A percentile compares a stretch with the other conserved stretches of the same genome.
phyloP scores from a whole-genome alignment of 495 filamentous ascomycete genomes.

The Lichenothelia convexa region DNA sequence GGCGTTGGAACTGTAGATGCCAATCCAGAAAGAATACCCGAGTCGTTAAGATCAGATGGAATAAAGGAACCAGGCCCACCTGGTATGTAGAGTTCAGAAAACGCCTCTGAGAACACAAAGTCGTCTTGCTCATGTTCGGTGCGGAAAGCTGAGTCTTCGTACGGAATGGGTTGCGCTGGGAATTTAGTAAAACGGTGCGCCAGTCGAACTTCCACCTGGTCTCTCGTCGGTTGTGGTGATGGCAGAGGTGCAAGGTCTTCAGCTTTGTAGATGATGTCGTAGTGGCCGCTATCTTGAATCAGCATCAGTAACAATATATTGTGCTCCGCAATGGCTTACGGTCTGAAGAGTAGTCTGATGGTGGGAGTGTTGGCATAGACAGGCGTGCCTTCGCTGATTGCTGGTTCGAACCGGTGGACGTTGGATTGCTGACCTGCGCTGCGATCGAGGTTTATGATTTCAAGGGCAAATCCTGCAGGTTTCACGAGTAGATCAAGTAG shows the following conservation, averaged over 20 bases:
- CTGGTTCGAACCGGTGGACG: slow-evolving; percentile 45
- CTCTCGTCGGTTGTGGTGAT: slow-evolving; percentile 1
- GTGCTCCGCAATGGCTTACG: slow-evolving; percentile 30
- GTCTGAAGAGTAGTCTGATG: slow-evolving; percentile 49
- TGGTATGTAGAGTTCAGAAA: no score
- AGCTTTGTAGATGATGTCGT: slow-evolving; percentile 75
- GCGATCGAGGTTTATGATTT: slow-evolving; percentile 82
- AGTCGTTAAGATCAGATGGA: no score
- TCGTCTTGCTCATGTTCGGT: slow-evolving; percentile 10
- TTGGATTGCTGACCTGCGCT: slow-evolving; percentile 67
- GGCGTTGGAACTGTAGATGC: no score
- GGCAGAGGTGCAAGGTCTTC: slow-evolving; percentile 25
- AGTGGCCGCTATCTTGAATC: slow-evolving; percentile 49
- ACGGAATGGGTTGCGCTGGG: slow-evolving; percentile 8
- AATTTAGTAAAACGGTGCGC: background rate
- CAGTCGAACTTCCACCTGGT: background rate
- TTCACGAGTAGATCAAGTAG: slow-evolving; percentile 66
- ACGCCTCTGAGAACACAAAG: no score
- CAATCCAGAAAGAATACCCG: no score
- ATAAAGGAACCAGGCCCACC: no score
- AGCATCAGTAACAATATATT: slow-evolving; percentile 4
- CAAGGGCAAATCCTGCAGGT: slow-evolving; percentile 59
- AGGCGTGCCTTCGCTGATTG: slow-evolving; percentile 26
- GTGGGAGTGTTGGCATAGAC: slow-evolving; percentile 34
- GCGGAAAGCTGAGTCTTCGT: slow-evolving; percentile 2